Base-by-base conservation (phyloP, 345 rosid species). In the Euphorbia tirucalli region DNA sequence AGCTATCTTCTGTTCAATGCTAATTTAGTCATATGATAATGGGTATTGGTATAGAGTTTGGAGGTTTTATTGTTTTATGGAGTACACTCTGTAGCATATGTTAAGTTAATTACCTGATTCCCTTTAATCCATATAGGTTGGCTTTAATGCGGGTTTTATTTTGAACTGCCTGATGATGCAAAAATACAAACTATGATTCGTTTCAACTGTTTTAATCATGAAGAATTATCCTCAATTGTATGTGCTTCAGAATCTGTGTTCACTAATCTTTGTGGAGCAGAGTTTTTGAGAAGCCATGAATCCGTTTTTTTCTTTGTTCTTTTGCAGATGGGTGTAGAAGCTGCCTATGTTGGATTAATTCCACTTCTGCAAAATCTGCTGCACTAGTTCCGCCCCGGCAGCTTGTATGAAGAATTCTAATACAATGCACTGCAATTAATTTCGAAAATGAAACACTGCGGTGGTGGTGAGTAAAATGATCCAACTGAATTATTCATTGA, bases 1-100 rank as follows among this genome's bases (percentile, higher is more conserved):
- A 81, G 52, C 28, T 61, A 80, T 50, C 86, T 61, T 57, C 87
- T 65, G 16, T 65, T 41, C 19, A 41, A 14, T 24, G 56, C 4
- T 31, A 19, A n/a, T 19, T 30, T 46, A 35, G 21, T 39, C 49
- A 63, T 44, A 37, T 37, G 19, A 7, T 60, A 11, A 9, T 6
- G 22, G 64, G 22, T 16, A 60, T 31, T 59, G 54, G 31, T 16
- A 59, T 28, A 1, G 11, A 59, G 9, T 27, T 14, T 16, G 18
- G 15, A 30, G 24, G 19, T 31, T 31, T 60, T 28, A 15, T 28
- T 13, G 37, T 0, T n/a, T 28, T 6, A 16, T 16, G 32, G 63
- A 30, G 9, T 25, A 22, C 30, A 15, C 30, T 28, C 7, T 28
- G 30, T 28, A 28, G 25, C 24, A 52, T 52, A 19, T n/a, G 57